These are phyloP conservation scores for Melastoma malabathricum DNA, from an alignment of 345 rosid genomes.

Conservation along the genomic window DNA sequence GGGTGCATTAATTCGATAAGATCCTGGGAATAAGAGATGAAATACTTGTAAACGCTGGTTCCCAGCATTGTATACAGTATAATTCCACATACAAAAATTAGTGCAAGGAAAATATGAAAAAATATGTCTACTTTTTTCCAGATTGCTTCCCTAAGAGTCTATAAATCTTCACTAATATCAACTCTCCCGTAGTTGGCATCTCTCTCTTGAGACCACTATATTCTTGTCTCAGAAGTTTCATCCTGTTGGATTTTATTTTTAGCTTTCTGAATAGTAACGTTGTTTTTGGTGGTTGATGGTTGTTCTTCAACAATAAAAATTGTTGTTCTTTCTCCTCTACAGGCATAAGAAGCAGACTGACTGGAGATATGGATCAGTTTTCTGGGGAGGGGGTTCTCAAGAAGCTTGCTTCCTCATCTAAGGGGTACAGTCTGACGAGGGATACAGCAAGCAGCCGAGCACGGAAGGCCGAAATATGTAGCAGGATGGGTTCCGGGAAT, in stretches of 20 bases:
- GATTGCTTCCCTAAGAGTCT: neutral
- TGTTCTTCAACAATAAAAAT: neutral
- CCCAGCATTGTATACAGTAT: too few relatives aligned
- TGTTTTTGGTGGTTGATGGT: neutral
- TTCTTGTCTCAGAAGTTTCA: neutral
- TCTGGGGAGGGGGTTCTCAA: conserved; percentile 50
- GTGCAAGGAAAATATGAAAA: neutral
- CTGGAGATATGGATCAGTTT: conserved; percentile 54
- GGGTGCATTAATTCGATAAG: too few relatives aligned
- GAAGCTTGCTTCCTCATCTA: conserved; percentile 29
- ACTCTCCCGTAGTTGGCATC: neutral
- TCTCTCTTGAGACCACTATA: too few relatives aligned
- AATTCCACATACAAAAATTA: neutral
- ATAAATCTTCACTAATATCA: neutral
- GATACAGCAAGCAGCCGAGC: conserved; percentile 45
- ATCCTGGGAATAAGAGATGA: too few relatives aligned
- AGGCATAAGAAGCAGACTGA: conserved; percentile 16
- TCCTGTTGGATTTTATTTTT: too few relatives aligned
- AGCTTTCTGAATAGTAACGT: too few relatives aligned
- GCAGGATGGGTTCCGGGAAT: conserved; percentile 51
- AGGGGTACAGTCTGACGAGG: conserved; percentile 43
- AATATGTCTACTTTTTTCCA: neutral
- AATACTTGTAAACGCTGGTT: too few relatives aligned
- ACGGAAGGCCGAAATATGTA: conserved; percentile 43
- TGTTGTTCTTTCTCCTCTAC: conserved; percentile 7